A percentile compares a stretch with the other conserved stretches of the same genome.
These are phyloP conservation scores for Chiua virens DNA, from an alignment of 768 basidiomycete species.

Conservation along the genomic window DNA sequence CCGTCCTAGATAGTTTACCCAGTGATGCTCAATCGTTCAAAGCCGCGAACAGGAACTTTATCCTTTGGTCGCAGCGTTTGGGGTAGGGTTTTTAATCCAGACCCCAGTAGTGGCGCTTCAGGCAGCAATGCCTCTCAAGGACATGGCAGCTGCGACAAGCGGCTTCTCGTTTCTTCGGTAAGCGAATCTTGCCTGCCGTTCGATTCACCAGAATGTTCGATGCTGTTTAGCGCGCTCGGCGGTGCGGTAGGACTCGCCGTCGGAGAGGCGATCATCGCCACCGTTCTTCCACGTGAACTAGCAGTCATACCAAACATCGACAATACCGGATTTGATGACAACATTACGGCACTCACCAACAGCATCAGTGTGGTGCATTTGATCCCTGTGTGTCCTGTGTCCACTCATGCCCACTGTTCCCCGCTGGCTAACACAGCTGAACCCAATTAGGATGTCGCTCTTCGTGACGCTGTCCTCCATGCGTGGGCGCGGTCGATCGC, in stretches of 20 bases:
- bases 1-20: neutral
- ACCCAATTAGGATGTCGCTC: constrained; percentile 43
- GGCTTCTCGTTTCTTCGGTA: constrained; percentile 71
- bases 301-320: constrained; percentile 31
- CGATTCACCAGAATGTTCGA: neutral
- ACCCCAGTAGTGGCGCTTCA: constrained; percentile 73
- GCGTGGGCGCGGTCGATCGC: constrained; percentile 65
- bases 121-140: constrained; percentile 81
- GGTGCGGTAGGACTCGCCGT: constrained; percentile 72
- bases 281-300: constrained; percentile 42
- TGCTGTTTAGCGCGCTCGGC: constrained; percentile 53
- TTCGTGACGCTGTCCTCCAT: constrained; percentile 51
- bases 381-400: constrained; percentile 10
- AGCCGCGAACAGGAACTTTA: constrained; percentile 64
- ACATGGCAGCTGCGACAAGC: constrained; percentile 81
- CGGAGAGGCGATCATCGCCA: constrained; percentile 68
- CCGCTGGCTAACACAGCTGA: neutral
- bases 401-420: neutral
- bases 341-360: constrained; percentile 42
- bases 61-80: constrained; percentile 64
- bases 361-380: constrained; percentile 42
- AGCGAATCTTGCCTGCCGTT: neutral
- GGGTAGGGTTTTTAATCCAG: constrained; percentile 66
- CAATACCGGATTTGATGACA: constrained; percentile 31
- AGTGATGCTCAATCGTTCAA: constrained; percentile 5